These are phyloP conservation scores for Whalleya microplaca DNA, from an alignment of 2,329 filamentous ascomycete species.

Conservation along the genomic window DNA sequence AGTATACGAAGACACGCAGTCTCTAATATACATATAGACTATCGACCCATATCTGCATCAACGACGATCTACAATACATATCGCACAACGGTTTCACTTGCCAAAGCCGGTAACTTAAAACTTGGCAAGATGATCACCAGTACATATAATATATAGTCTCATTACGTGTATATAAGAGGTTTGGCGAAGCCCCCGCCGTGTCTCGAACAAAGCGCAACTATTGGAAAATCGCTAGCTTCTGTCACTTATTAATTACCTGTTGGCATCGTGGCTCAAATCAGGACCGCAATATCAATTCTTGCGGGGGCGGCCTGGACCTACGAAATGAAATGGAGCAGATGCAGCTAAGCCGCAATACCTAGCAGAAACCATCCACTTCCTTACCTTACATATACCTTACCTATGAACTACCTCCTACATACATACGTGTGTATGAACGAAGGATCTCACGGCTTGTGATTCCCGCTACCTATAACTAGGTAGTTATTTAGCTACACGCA, in stretches of 20 bases:
- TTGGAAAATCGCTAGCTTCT: not conserved
- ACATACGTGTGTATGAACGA: too few species aligned
- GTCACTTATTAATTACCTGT: not conserved
- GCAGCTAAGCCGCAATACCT: not conserved
- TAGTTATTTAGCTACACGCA: too few species aligned
- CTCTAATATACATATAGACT: not conserved
- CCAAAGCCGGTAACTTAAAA: slow-evolving; percentile 24
- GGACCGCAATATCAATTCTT: not conserved
- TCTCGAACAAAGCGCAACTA: slow-evolving; percentile 13
- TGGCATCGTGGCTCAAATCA: not conserved
- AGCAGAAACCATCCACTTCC: not conserved
- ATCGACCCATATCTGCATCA: not conserved
- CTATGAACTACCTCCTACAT: too few species aligned
- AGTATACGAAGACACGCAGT: not conserved
- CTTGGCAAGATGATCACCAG: slow-evolving; percentile 14
- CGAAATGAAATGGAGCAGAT: too few species aligned
- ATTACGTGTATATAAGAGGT: not conserved
- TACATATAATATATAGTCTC: too few species aligned
- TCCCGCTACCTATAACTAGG: too few species aligned
- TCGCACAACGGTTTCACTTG: not conserved
- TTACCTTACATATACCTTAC: too few species aligned
- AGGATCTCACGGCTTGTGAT: too few species aligned
- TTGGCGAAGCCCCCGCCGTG: not conserved
- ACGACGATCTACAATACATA: not conserved
- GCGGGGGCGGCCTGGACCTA: not conserved